Evolutionary conservation across 768 basidiomycete genomes (phyloP), one percentile per base, ranked within the genome.

Genomic region (Termitomyces bulborhizus): DNA sequence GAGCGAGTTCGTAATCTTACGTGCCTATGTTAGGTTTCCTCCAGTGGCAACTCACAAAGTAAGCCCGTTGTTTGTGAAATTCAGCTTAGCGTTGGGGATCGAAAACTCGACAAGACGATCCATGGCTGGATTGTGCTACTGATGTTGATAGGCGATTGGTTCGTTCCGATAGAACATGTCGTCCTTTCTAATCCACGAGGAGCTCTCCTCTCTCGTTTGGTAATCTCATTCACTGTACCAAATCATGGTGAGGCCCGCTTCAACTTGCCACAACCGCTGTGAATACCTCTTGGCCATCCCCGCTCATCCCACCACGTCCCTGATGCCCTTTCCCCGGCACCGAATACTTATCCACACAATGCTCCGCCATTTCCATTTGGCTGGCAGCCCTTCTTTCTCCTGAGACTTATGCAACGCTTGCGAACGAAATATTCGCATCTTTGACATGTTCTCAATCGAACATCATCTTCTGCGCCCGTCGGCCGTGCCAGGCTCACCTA

Each of bases 371-470:
- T 39, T 8, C 39, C 12, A n/a, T 29, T 32, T 1, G 50, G 57
- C 42, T 61, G 60, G 60, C 40, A 61, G 36, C 49, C 57, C 11
- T 58, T 61, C 32, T 61, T 58, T 36, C 16, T 41, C n/a, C n/a
- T n/a, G n/a, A n/a, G n/a, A n/a, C n/a, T n/a, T n/a, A n/a, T n/a
- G n/a, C n/a, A n/a, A n/a, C n/a, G n/a, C n/a, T n/a, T n/a, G n/a
- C n/a, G n/a, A n/a, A n/a, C n/a, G n/a, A n/a, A n/a, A n/a, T n/a
- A n/a, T n/a, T n/a, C 31, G 37, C 57, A 21, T 29, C 29, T 29
- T 29, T 29, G 29, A 29, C 29, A 29, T 29, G 29, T 29, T 29
- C 29, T 4, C 3, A 29, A 29, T 29, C 21, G 29, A 29, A 29
- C 29, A 29, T 29, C 29, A 29, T 29, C 29, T 29, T 29, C 29